Percentiles rank a stretch among this genome's conserved stretches.
Evolutionary conservation across 129 eudicot species (phyloP).

Genomic region (Heracleum sosnowskyi): DNA sequence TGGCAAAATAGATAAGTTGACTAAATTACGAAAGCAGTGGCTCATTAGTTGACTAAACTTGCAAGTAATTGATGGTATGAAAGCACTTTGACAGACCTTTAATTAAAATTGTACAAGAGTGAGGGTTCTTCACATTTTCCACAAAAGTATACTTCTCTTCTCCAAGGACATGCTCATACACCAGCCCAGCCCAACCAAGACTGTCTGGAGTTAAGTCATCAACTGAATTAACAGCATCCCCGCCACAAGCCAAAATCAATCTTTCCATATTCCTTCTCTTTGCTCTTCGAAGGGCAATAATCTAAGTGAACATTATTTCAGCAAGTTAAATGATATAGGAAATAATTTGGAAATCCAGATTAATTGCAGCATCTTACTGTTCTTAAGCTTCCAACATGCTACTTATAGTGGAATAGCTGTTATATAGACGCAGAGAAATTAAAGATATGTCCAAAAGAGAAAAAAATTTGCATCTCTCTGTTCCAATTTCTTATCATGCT

Average conservation of each 20-base stretch:
- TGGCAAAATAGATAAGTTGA: not conserved
- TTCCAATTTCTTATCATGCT: not conserved
- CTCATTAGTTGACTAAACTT: not conserved
- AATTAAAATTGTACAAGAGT: conserved; percentile 75
- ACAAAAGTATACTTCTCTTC: conserved; percentile 93
- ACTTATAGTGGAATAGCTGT: not conserved
- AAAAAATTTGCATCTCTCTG: not conserved
- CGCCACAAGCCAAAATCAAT: conserved; percentile 87
- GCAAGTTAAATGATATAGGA: not conserved
- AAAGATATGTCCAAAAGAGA: not conserved
- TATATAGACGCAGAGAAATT: not conserved
- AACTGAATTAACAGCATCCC: conserved; percentile 90
- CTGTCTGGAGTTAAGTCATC: conserved; percentile 77
- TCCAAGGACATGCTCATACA: conserved; percentile 94
- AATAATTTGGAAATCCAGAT: not conserved
- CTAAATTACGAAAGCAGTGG: not conserved
- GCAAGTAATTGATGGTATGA: not conserved
- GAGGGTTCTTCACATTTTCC: conserved; percentile 78
- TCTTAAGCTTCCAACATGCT: not conserved
- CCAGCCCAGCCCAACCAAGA: conserved; percentile 98
- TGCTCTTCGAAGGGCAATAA: conserved; percentile 93
- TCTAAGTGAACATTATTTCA: conserved; percentile 31
- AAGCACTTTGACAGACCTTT: conserved; percentile 40
- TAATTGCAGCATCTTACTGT: not conserved
- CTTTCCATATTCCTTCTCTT: conserved; percentile 94